phyloP scores from a whole-genome alignment of 371 early-diverging fungal species.

The Mortierella sp. region DNA sequence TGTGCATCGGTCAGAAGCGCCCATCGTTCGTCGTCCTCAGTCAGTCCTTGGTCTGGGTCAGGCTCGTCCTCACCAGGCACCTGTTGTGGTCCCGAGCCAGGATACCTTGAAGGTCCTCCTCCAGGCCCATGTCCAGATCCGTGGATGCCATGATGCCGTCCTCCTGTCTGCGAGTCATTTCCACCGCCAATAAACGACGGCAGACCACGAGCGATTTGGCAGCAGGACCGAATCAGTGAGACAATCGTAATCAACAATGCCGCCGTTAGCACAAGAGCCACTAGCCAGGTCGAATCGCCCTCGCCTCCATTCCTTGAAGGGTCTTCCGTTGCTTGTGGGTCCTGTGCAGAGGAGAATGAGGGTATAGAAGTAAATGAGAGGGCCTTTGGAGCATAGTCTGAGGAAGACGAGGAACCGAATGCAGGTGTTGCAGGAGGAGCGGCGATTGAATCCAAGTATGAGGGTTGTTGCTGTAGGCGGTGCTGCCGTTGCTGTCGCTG shows the following conservation, averaged over 20 bases:
- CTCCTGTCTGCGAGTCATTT: slow-evolving; percentile 1
- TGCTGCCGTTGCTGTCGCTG: slow-evolving; percentile 10
- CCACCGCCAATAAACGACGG: slow-evolving; percentile 2
- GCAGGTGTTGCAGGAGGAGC: not conserved
- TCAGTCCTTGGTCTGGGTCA: slow-evolving; percentile 24
- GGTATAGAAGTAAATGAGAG: slow-evolving; percentile 2
- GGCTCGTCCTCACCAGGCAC: slow-evolving; percentile 36
- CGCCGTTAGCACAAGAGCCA: slow-evolving; percentile 17
- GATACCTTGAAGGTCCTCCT: slow-evolving; percentile 9
- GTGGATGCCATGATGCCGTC: not conserved
- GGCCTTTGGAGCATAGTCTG: not conserved
- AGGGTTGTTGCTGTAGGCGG: not conserved
- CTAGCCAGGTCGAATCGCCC: slow-evolving; percentile 34
- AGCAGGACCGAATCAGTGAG: slow-evolving; percentile 33
- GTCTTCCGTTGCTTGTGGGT: not conserved
- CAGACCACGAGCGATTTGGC: slow-evolving; percentile 33
- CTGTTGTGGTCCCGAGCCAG: slow-evolving; percentile 37
- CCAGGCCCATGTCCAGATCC: slow-evolving; percentile 15
- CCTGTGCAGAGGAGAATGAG: slow-evolving; percentile 9
- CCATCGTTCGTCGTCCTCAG: slow-evolving; percentile 35
- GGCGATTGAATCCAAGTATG: slow-evolving; percentile 12
- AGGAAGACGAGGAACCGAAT: not conserved
- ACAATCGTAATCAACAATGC: slow-evolving; percentile 26
- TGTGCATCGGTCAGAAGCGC: slow-evolving; percentile 41
- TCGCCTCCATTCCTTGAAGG: slow-evolving; percentile 11